Evolutionary conservation across 805 yeast genomes (phyloP), one percentile per base, ranked within the genome.

Genomic region (Ascoidea asiatica): DNA sequence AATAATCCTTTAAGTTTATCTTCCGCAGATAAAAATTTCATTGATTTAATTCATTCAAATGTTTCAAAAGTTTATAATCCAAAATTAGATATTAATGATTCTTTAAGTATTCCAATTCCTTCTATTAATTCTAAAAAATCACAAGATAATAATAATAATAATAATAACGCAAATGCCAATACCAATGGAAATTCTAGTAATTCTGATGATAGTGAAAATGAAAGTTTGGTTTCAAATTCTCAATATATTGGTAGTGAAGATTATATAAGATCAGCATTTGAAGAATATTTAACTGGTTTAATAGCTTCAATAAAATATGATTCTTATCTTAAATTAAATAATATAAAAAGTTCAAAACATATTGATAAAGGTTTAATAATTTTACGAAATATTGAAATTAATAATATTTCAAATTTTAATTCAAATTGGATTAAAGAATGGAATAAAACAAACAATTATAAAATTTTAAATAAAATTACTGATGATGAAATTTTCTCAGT

Each of bases 201-300:
- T 48, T 65, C 61, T 49, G 59, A 71, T 53, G 51, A 73, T 41
- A 72, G 72, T 46, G 2, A 56, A 53, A 19, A 56, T 57, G 2
- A 39, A 56, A 39, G 59, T 53, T 44, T 49, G 47, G 40, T 60
- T 48, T 67, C 62, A 49, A 60, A 71, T 52, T 52, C 73, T 43
- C 72, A 73, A 46, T 81, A 71, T 55, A 62, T 63, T 39, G 90
- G 90, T 3, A 79, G 85, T 52, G 97, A 92, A 54, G 98, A 92
- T 60, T 86, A 80, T 56, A 79, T 92, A 29, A 65, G 97, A 43
- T 73, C 78, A 62, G 87, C 79, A 54, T 89, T 90, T 60, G 98
- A 92, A 56, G 97, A 89, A 54, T 92, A 92, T 56, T 61, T 89
- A 21, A 72, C 82, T 47, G 86, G 94, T 8, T 59, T 92, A 50